Evolutionary conservation across 2,329 filamentous ascomycete species (phyloP), one percentile per base, ranked within the genome.

Genomic region (Chrysosporium keratinophilum): DNA sequence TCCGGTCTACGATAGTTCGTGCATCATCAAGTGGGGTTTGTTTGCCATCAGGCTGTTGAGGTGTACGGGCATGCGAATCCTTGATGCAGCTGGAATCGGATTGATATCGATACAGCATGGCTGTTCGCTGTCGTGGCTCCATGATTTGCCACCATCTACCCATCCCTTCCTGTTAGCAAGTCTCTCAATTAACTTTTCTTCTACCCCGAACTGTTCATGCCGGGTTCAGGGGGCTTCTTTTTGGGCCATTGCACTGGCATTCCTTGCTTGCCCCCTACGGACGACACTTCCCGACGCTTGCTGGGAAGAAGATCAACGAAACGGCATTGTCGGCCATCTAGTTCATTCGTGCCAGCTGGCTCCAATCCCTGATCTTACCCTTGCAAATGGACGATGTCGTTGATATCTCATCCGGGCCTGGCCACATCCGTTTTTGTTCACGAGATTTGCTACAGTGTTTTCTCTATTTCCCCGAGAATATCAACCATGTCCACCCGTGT

Each of bases 91-190:
- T 41, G 33, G n/a, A 40, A 31, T 33, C 11, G 33, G 51, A 56
- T 41, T 54, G 50, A 48, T 50, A 54, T 56, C 55, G 33, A 45
- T 45, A 37, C 47, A 54, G 47, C 55, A 54, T 53, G 51, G 46
- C 33, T 42, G 47, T 64, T 63, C 60, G 65, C 59, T 64, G 63
- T 66, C 63, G 69, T 71, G 67, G 69, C 65, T 61, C 64, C 57
- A 61, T 60, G 55, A 56, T 59, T 57, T 52, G 44, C 53, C 54
- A 50, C 46, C 54, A 42, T 63, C 57, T 61, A 59, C 61, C 64
- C 44, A 60, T 59, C 61, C n/a, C 61, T 63, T 61, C 60, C 41
- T 15, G 23, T 54, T 54, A 40, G 50, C 45, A 52, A 47, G 28
- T 50, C 23, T 49, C 40, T 44, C 14, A 34, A 45, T 50, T 46